Evolutionary conservation across 1,284 basidiomycete species (phyloP).

Genomic region (Tilletia indica): DNA sequence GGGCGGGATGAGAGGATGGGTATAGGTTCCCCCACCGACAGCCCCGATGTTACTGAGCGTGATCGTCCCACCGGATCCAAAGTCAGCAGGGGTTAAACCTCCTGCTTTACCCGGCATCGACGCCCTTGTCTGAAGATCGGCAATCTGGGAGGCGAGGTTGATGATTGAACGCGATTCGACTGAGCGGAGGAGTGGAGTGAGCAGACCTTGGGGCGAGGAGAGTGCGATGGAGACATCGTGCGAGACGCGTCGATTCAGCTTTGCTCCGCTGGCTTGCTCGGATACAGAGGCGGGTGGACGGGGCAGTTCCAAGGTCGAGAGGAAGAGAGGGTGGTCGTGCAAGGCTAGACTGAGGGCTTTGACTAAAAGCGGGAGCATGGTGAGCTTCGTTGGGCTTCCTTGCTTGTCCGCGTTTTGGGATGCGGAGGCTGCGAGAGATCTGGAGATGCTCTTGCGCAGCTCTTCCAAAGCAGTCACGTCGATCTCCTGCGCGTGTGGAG

Average conservation of each 20-base stretch:
- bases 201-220: conserved; percentile 75
- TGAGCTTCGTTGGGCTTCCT: conserved; percentile 66
- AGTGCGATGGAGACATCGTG: conserved; percentile 65
- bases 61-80: conserved; percentile 71
- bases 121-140: conserved; percentile 29
- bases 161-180: conserved; percentile 68
- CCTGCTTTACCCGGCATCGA: conserved; percentile 24
- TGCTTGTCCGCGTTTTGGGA: conserved; percentile 20
- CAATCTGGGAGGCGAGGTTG: conserved; percentile 58
- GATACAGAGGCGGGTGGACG: background rate
- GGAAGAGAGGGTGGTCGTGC: conserved; percentile 78
- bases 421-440: conserved; percentile 64
- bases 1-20: conserved; percentile 68
- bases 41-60: conserved; percentile 71
- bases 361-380: conserved; percentile 79
- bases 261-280: conserved; percentile 20
- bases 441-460: conserved; percentile 70
- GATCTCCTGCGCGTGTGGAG: conserved; percentile 62
- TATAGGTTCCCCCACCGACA: conserved; percentile 42
- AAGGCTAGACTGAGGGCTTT: conserved; percentile 79
- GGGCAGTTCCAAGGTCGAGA: conserved; percentile 37
- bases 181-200: conserved; percentile 76
- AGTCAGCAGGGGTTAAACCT: conserved; percentile 59
- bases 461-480: conserved; percentile 75
- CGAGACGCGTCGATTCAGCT: conserved; percentile 28